A percentile compares a stretch with the other conserved stretches of the same genome.
These are phyloP conservation scores for Ajuga chamaepitys DNA, from an alignment of 257 asterid genomes.

Conservation along the genomic window DNA sequence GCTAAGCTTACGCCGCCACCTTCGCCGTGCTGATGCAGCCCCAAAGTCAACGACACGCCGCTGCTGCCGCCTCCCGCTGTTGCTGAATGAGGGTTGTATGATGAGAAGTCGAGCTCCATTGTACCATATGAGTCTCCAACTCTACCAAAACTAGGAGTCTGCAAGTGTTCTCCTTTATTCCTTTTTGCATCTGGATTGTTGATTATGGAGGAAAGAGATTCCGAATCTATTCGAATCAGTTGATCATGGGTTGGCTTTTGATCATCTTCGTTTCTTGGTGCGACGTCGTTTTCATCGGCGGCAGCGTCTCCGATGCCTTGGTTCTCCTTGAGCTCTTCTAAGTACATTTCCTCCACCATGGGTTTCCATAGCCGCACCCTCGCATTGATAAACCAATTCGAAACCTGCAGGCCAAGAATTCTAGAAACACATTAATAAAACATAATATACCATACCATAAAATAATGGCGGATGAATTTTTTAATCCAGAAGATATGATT, in stretches of 20 bases:
- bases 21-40: constrained; percentile 53
- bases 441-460: constrained; percentile 1
- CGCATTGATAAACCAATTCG: constrained; percentile 95
- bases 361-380: constrained; percentile 97
- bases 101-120: constrained; percentile 53
- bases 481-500: neutral
- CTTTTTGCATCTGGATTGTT: constrained; percentile 23
- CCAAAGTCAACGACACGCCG: constrained; percentile 77
- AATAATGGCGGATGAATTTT: neutral
- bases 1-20: constrained; percentile 48
- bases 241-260: constrained; percentile 63
- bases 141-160: constrained; percentile 21
- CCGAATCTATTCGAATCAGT: constrained; percentile 60
- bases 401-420: constrained; percentile 42
- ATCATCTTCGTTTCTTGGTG: constrained; percentile 37
- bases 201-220: constrained; percentile 68
- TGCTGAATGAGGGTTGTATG: constrained; percentile 36
- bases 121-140: constrained; percentile 32
- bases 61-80: constrained; percentile 12
- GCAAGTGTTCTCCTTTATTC: constrained; percentile 23
- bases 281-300: neutral
- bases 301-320: constrained; percentile 23
- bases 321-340: constrained; percentile 64
- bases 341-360: constrained; percentile 98
- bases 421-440: neutral